phyloP scores from a whole-genome alignment of 2,329 filamentous ascomycete species.

The Pezicula neosporulosa region DNA sequence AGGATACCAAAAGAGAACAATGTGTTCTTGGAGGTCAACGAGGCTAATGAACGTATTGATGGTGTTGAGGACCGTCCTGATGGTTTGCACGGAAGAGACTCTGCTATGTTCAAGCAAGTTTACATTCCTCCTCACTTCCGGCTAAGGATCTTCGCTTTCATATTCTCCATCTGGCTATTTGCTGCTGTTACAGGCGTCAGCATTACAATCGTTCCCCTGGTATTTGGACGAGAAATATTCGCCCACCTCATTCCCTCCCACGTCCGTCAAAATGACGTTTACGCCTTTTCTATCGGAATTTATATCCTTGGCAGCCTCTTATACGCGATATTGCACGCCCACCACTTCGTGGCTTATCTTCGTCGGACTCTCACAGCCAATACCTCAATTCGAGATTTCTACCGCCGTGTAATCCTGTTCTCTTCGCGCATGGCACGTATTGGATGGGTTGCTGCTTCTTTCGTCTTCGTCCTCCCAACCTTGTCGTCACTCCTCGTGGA shows the following conservation, averaged over 20 bases:
- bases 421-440: slow-evolving; percentile 38
- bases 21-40: slow-evolving; percentile 76
- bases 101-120: slow-evolving; percentile 53
- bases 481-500: slow-evolving; percentile 78
- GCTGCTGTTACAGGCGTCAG: slow-evolving; percentile 83
- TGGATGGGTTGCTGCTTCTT: slow-evolving; percentile 70
- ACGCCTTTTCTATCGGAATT: slow-evolving; percentile 88
- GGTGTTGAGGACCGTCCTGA: slow-evolving; percentile 48
- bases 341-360: slow-evolving; percentile 28
- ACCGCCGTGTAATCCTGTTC: slow-evolving; percentile 14
- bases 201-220: slow-evolving; percentile 80
- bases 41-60: slow-evolving; percentile 63
- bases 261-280: slow-evolving; percentile 86
- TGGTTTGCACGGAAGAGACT: slow-evolving; percentile 52
- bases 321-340: slow-evolving; percentile 57
- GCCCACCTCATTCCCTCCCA: slow-evolving; percentile 66
- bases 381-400: slow-evolving; percentile 21
- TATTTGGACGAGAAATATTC: slow-evolving; percentile 80
- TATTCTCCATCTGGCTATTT: slow-evolving; percentile 89
- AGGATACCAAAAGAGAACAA: slow-evolving; percentile 81
- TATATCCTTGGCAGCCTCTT: slow-evolving; percentile 70
- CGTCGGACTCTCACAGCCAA: slow-evolving; percentile 22
- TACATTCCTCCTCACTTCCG: slow-evolving; percentile 86
- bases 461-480: slow-evolving; percentile 77
- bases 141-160: slow-evolving; percentile 76